Percentiles rank a stretch among this genome's conserved stretches.
Conservation (phyloP, 2,329 filamentous ascomycete genomes). For the Colletotrichum musicola region DNA sequence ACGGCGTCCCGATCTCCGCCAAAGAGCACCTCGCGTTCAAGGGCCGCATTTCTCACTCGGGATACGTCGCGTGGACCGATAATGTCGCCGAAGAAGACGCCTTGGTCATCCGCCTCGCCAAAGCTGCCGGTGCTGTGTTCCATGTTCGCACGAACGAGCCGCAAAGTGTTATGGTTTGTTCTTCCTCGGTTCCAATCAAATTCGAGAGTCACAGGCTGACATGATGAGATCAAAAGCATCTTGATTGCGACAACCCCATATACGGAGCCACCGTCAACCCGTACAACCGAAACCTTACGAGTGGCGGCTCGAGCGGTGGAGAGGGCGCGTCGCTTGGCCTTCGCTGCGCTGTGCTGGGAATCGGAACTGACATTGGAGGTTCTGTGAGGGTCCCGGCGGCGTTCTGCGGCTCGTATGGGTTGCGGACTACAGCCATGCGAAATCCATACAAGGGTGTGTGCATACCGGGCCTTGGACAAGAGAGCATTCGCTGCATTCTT, state of each 20-base stretch:
- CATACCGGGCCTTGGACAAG: conserved; percentile 48
- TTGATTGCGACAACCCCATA: conserved; percentile 53
- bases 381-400: conserved; percentile 58
- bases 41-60: conserved; percentile 41
- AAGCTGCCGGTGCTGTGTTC: conserved; percentile 54
- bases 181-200: too few species aligned
- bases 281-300: conserved; percentile 52
- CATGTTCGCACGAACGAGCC: conserved; percentile 58
- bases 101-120: conserved; percentile 43
- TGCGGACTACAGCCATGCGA: conserved; percentile 53
- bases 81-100: conserved; percentile 51
- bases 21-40: conserved; percentile 43
- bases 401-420: conserved; percentile 57
- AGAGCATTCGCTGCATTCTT: conserved; percentile 49
- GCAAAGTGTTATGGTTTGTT: conserved; percentile 50
- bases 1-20: conserved; percentile 44
- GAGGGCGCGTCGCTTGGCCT: conserved; percentile 57
- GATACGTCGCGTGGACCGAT: conserved; percentile 52
- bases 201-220: too few species aligned
- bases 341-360: conserved; percentile 54
- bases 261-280: conserved; percentile 56
- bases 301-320: conserved; percentile 58
- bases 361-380: conserved; percentile 62
- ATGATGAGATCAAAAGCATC: conserved; percentile 35
- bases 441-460: conserved; percentile 47